Base-by-base conservation (phyloP, 306 rosid genomes). In the Sesbania bispinosa region DNA sequence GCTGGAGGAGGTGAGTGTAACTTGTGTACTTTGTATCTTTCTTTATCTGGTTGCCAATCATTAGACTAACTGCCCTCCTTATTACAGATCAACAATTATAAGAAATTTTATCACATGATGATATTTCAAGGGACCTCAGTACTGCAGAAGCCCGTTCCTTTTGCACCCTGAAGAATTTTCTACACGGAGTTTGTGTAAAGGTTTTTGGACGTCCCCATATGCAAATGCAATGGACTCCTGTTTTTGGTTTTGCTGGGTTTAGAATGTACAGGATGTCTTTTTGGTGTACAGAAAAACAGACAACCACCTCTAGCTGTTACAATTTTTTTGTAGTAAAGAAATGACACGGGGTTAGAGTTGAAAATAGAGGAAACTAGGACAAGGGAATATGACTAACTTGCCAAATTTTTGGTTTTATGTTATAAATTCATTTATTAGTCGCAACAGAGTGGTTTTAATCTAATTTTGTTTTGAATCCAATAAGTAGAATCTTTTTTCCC, bases 121-220 rank as follows among this genome's bases (percentile, higher is more conserved):
- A 69, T 92, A 47, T 95, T 95, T 78, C 92, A 91, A 77, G 97
- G 95, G 75, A 92, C 99, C 27, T 71, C 96, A 1, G 76, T 88
- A 78, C 81, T 95, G 42, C 79, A 60, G 47, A 95, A 84, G 81
- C 23, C 81, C 0, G 85, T 91, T 16, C 85, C 88, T n/a, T n/a
- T n/a, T 2, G 66, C 67, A 23, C 61, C 50, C 63, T 70, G 89
- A 82, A 69, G 76, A 16, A 10, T 74, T 70, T 59, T 38, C 21
- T 16, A 19, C 11, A 7, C 15, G 65, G 47, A 35, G 10, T 55
- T 29, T 54, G 66, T 69, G 76, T 67, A 69, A 73, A 82, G 69
- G 62, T 70, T 74, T 62, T 48, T 33, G 33, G 65, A 4, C 60
- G 52, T 3, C 36, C 46, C 61, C 18, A 7, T 14, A 18, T 23